Conservation (phyloP, 1,139 yeast species). For the Blastobotrys arbuscula region DNA sequence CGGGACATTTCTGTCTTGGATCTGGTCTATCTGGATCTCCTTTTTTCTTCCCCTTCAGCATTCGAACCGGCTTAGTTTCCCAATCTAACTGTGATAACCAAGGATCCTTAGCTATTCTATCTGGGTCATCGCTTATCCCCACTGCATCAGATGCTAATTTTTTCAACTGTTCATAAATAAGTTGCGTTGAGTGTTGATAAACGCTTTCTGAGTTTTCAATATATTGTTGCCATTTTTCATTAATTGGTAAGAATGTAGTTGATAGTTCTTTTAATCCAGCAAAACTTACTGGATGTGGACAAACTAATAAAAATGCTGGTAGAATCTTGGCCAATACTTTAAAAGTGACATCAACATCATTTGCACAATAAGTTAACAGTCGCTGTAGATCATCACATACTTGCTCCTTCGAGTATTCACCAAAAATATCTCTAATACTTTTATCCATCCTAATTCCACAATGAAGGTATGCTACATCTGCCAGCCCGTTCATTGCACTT, state of each 20-base stretch:
- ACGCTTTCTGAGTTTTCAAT: slow-evolving; percentile 60
- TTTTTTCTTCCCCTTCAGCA: slow-evolving; percentile 66
- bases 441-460: slow-evolving; percentile 70
- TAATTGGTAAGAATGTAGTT: slow-evolving; percentile 75
- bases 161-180: slow-evolving; percentile 55
- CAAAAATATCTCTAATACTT: slow-evolving; percentile 57
- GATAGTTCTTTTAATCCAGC: slow-evolving; percentile 79
- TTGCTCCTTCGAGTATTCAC: slow-evolving; percentile 47
- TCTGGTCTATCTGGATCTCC: slow-evolving; percentile 35
- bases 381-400: slow-evolving; percentile 52
- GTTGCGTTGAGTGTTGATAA: slow-evolving; percentile 53
- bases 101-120: slow-evolving; percentile 50
- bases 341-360: slow-evolving; percentile 74
- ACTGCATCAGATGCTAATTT: slow-evolving; percentile 59
- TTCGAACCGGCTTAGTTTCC: slow-evolving; percentile 49
- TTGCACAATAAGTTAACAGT: slow-evolving; percentile 76
- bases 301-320: slow-evolving; percentile 58
- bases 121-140: slow-evolving; percentile 34
- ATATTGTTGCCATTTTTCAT: slow-evolving; percentile 66
- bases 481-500: slow-evolving; percentile 76
- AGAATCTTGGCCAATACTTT: slow-evolving; percentile 61
- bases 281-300: slow-evolving; percentile 94
- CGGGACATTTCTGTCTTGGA: slow-evolving; percentile 77
- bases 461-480: slow-evolving; percentile 75
- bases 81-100: slow-evolving; percentile 92